phyloP scores from a whole-genome alignment of 2,329 filamentous ascomycete species.

The Bipolaris bicolor region DNA sequence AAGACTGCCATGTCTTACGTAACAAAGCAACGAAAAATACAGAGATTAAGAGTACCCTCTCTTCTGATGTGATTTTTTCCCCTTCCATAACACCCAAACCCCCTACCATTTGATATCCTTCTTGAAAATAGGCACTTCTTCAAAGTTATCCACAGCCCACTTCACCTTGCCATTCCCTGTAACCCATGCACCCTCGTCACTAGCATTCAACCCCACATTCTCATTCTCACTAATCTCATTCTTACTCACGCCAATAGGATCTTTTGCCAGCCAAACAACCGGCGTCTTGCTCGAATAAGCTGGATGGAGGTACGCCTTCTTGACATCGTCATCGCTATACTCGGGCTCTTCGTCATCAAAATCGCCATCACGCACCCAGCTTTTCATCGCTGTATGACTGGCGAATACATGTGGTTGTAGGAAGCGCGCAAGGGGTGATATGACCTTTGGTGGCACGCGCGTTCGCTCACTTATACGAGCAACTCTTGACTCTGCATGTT shows the following conservation, averaged over 20 bases:
- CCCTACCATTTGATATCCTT: slow-evolving; percentile 36
- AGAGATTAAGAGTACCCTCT: too few species aligned
- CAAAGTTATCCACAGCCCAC: slow-evolving; percentile 42
- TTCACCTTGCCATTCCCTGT: slow-evolving; percentile 37
- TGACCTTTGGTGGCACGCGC: slow-evolving; percentile 30
- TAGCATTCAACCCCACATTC: slow-evolving; percentile 33
- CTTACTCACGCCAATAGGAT: slow-evolving; percentile 42
- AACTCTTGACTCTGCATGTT: slow-evolving; percentile 31
- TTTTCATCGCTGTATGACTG: slow-evolving; percentile 42
- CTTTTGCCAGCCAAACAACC: slow-evolving; percentile 43
- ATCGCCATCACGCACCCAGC: slow-evolving; percentile 41
- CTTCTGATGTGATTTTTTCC: too few species aligned
- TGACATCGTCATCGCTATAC: slow-evolving; percentile 42
- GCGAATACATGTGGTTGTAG: slow-evolving; percentile 46
- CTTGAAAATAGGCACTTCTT: slow-evolving; percentile 44
- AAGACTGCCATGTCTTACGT: neutral
- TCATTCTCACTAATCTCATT: slow-evolving; percentile 41
- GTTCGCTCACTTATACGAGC: slow-evolving; percentile 35
- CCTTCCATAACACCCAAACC: neutral
- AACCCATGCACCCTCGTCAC: slow-evolving; percentile 45
- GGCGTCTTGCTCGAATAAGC: slow-evolving; percentile 44
- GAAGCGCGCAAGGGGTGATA: slow-evolving; percentile 42
- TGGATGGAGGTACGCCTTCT: slow-evolving; percentile 46
- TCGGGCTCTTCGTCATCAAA: slow-evolving; percentile 41
- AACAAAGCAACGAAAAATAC: too few species aligned